These are phyloP conservation scores for Agapanthus africanus DNA, from an alignment of 106 monocot genomes.

Conservation along the genomic window DNA sequence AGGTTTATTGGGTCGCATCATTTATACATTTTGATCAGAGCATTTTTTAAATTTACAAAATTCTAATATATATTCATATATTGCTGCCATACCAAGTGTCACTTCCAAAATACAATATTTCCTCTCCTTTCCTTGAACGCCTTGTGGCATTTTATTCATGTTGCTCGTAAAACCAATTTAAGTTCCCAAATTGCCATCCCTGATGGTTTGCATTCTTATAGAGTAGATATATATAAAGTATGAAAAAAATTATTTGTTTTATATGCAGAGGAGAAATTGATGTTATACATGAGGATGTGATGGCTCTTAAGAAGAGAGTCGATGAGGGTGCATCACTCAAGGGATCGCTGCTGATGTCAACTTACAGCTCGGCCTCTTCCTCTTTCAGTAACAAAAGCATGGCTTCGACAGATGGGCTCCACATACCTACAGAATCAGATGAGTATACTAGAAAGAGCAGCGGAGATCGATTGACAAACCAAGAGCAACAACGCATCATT, in stretches of 20 bases:
- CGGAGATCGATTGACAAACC: neutral
- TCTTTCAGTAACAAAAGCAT: neutral
- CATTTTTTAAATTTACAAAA: too few species aligned
- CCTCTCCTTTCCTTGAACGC: too few species aligned
- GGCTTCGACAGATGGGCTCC: neutral
- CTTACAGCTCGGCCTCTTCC: neutral
- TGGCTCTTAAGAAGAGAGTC: neutral
- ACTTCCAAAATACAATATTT: too few species aligned
- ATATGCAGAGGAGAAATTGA: conserved; percentile 74
- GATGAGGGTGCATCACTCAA: neutral
- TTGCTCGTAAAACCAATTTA: too few species aligned
- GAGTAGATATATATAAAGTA: too few species aligned
- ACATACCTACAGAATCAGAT: neutral
- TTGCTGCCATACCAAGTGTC: too few species aligned
- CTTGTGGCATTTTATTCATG: too few species aligned
- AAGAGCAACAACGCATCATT: neutral
- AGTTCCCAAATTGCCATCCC: too few species aligned
- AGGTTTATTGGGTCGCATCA: too few species aligned
- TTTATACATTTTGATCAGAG: too few species aligned
- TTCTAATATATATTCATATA: too few species aligned
- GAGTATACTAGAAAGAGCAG: neutral
- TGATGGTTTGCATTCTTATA: too few species aligned
- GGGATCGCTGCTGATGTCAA: neutral
- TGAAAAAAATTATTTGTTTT: conserved; percentile 6
- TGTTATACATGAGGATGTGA: conserved; percentile 15